Conservation (phyloP, 768 basidiomycete species). For the Tylopilus vinaceipallidus region DNA sequence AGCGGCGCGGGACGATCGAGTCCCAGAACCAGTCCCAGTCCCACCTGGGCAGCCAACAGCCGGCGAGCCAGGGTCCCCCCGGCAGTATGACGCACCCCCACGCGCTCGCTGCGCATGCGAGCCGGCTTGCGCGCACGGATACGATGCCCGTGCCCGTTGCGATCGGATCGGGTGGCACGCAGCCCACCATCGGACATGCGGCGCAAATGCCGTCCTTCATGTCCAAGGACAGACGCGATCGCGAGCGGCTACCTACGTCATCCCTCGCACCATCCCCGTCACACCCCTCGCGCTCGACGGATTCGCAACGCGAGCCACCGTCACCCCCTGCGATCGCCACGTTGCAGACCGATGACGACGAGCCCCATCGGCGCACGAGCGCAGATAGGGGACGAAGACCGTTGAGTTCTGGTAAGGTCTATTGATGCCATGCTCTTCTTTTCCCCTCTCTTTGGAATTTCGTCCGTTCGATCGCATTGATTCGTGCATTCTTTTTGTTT, state of each 20-base stretch:
- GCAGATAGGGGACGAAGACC: constrained; percentile 29
- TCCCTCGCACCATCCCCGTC: constrained; percentile 21
- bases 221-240: constrained; percentile 27
- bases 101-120: constrained; percentile 19
- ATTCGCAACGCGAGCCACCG: constrained; percentile 30
- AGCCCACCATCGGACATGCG: constrained; percentile 22
- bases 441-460: not conserved
- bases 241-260: constrained; percentile 26
- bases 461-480: constrained; percentile 5
- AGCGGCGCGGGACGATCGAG: constrained; percentile 67
- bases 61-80: constrained; percentile 1
- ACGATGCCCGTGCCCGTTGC: constrained; percentile 32
- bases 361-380: constrained; percentile 17
- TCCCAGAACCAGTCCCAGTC: constrained; percentile 25
- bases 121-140: constrained; percentile 27
- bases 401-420: constrained; percentile 26
- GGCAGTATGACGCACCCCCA: constrained; percentile 18
- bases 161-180: constrained; percentile 26
- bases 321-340: constrained; percentile 34
- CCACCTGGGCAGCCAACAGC: constrained; percentile 16
- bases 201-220: constrained; percentile 24
- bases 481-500: constrained; percentile 6
- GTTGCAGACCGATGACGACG: constrained; percentile 28
- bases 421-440: not conserved
- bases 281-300: constrained; percentile 10